Evolutionary conservation across 441 rosid genomes (phyloP), one percentile per base, ranked within the genome.

Genomic region (Populus hybrid): DNA sequence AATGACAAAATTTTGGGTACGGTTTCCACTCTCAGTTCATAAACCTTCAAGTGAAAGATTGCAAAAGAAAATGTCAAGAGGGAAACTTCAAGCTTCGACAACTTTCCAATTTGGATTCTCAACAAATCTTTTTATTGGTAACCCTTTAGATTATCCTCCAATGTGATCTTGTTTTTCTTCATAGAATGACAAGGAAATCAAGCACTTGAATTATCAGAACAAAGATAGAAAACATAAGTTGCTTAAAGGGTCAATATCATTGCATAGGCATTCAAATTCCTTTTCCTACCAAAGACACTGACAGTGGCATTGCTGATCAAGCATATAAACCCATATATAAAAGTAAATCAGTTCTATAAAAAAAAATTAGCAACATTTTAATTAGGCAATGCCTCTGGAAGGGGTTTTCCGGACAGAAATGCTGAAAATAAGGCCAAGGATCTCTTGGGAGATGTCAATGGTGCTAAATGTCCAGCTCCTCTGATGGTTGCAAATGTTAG

Each of bases 401-500:
- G 76, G 29, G 90, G 86, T 64, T 72, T 85, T 10, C 88, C 86
- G 45, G 71, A 65, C 1, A 90, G 72, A 76, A 90, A 90, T 33
- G 87, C 74, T 7, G 72, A 68, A 69, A 88, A 88, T 10, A 90
- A 71, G 28, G 80, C 66, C 28, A 88, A 84, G 12, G 91, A 86
- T 69, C 91, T 81, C 76, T 71, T 74, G 0, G 91, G 91, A 45
- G 86, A 87, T 12, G 93, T 85, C 67, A 83, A 85, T 3, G 90
- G 87, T 18, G 88, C 89, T 81, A 83, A 82, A 70, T 87, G 91
- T 12, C 90, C 78, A 1, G 82, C 93, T 1, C 89, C 93, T 84
- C 93, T 84, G 36, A 89, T 79, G 28, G 91, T 88, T 2, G 91
- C 93, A 69, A 75, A 86, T 50, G 87, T 68, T 23, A 86, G 72